Evolutionary conservation across 441 rosid genomes (phyloP), one percentile per base, ranked within the genome.

Genomic region (Biscutella laevigata): DNA sequence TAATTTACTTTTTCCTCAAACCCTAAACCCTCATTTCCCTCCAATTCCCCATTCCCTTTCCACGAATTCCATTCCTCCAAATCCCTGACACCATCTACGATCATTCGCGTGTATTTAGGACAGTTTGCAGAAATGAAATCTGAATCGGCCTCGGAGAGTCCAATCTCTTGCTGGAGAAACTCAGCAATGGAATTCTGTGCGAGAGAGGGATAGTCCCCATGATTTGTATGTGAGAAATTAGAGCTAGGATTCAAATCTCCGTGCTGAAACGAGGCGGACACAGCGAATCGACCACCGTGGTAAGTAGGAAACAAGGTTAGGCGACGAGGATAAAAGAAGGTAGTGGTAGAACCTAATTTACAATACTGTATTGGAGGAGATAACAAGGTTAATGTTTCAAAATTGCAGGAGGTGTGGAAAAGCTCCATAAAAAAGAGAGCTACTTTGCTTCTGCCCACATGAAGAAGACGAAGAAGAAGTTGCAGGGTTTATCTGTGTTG

Each of bases 11-110:
- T 91, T 65, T 84, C 90, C 73, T 76, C 73, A 58, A 84, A 83
- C 70, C 44, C 61, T 62, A 47, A 52, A 50, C 62, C 74, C 57
- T 10, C 58, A 14, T 20, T 61, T n/a, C 42, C 69, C 19, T 70
- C 76, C 7, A 32, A 42, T 21, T 30, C 57, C 13, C 34, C 57
- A 22, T 4, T 71, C 37, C 65, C 72, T 10, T 61, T 71, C 80
- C 80, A 80, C 11, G 76, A 46, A 51, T 55, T 74, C 87, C 82
- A 80, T 42, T 84, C 92, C 24, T 90, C 94, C 73, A 91, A 68
- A 24, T 91, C 98, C 59, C 57, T 63, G 10, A 84, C 87, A 39
- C 79, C 59, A 2, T 80, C 85, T 7, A 74, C 48, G 17, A 91
- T 62, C 86, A 80, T 78, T 43, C 54, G 59, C 27, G 77, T 63